Evolutionary conservation across 495 filamentous ascomycete genomes (phyloP).

Genomic region (Niebla homalea): DNA sequence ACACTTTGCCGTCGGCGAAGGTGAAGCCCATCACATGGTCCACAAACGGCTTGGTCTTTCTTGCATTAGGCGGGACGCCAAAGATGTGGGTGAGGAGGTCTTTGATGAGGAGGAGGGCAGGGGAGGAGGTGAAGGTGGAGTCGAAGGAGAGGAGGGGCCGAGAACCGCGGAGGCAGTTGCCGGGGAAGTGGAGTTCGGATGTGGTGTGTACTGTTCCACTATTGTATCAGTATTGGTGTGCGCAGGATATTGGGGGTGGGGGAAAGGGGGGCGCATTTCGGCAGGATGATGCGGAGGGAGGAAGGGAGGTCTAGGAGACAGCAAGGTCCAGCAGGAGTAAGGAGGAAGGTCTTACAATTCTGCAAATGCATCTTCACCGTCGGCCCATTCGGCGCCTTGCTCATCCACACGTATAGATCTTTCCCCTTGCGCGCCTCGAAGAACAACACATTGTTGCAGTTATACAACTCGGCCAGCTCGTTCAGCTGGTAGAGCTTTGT

Average conservation of each 20-base stretch:
- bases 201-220: constrained; percentile 65
- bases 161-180: constrained; percentile 91
- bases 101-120: constrained; percentile 59
- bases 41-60: constrained; percentile 88
- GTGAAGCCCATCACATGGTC: constrained; percentile 93
- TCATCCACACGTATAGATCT: constrained; percentile 88
- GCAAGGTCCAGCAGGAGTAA: no score
- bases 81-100: constrained; percentile 89
- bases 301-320: background rate
- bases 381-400: constrained; percentile 88
- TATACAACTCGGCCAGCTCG: constrained; percentile 93
- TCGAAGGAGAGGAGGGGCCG: constrained; percentile 94
- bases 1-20: constrained; percentile 87
- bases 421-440: constrained; percentile 92
- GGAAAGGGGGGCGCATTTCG: background rate
- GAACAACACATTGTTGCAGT: constrained; percentile 96
- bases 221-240: background rate
- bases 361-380: constrained; percentile 78
- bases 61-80: constrained; percentile 75
- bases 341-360: constrained; percentile 30
- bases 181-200: constrained; percentile 90
- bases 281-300: background rate
- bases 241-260: background rate
- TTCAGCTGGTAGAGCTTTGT: constrained; percentile 80
- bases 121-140: constrained; percentile 44